Evolutionary conservation across 768 basidiomycete species (phyloP).

Genomic region (Trametes cinnabarina): DNA sequence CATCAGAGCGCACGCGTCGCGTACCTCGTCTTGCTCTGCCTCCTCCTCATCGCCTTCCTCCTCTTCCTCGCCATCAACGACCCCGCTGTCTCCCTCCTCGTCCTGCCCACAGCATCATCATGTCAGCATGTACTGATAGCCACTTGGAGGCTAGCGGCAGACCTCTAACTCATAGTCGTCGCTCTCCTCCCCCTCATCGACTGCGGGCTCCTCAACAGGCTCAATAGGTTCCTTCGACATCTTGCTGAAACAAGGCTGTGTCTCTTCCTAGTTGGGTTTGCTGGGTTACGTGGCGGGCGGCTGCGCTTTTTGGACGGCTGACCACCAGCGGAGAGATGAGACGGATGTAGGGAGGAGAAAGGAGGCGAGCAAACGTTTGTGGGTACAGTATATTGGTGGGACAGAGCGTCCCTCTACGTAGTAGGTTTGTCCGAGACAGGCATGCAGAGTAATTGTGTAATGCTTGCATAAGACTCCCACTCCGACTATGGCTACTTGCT

Average conservation of each 20-base stretch:
- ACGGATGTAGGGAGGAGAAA: not conserved
- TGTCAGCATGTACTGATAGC: not conserved
- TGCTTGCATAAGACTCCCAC: constrained; percentile 21
- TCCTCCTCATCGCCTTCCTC: constrained; percentile 24
- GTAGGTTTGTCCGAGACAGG: not conserved
- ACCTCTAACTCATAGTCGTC: constrained; percentile 31
- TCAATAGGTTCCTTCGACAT: constrained; percentile 17
- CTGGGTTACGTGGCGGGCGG: not conserved
- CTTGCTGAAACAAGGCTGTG: not conserved
- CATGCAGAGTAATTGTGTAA: not conserved
- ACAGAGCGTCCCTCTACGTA: not conserved
- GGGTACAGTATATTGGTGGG: constrained; percentile 15
- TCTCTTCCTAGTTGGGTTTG: not conserved
- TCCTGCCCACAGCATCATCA: constrained; percentile 8
- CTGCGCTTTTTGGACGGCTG: not conserved
- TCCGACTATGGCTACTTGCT: not conserved
- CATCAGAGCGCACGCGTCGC: not conserved
- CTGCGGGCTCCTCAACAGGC: constrained; percentile 13
- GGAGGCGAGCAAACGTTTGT: constrained; percentile 16
- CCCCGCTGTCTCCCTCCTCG: constrained; percentile 26
- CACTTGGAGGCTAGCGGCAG: not conserved
- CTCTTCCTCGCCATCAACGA: constrained; percentile 22
- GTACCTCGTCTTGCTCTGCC: constrained; percentile 16
- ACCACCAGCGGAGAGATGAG: not conserved
- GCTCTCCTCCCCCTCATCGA: constrained; percentile 28